These are phyloP conservation scores for Daedalea quercina DNA, from an alignment of 768 basidiomycete species.

Conservation along the genomic window DNA sequence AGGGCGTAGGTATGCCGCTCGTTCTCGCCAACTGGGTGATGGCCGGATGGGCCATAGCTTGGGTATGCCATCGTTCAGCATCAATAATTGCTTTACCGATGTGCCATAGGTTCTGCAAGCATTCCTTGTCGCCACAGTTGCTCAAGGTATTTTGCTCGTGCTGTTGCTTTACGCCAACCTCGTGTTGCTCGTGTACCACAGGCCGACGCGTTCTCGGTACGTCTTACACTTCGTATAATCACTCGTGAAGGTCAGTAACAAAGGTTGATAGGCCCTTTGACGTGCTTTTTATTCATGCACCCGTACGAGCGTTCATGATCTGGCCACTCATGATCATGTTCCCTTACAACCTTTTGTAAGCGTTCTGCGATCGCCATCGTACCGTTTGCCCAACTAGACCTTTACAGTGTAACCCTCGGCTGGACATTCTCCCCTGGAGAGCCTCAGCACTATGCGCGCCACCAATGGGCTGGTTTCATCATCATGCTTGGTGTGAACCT, in stretches of 20 bases:
- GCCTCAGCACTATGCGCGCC: constrained; percentile 47
- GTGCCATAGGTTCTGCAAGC: constrained; percentile 53
- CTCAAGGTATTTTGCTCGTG: constrained; percentile 64
- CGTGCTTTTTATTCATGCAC: constrained; percentile 80
- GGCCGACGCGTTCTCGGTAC: constrained; percentile 37
- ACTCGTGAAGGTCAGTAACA: no score
- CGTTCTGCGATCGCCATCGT: not conserved
- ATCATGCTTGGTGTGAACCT: constrained; percentile 60
- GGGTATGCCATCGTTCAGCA: constrained; percentile 33
- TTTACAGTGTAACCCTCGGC: constrained; percentile 59
- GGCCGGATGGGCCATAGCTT: constrained; percentile 75
- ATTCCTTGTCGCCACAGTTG: constrained; percentile 70
- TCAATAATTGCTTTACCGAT: not conserved
- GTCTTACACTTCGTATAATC: not conserved
- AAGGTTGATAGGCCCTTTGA: constrained; percentile 56
- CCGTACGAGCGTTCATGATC: constrained; percentile 62
- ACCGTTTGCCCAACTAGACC: not conserved
- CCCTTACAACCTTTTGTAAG: constrained; percentile 52
- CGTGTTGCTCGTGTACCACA: constrained; percentile 67
- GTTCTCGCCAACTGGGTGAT: constrained; percentile 76
- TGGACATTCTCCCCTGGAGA: constrained; percentile 50
- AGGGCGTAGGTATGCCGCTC: constrained; percentile 75
- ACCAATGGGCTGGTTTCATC: constrained; percentile 70
- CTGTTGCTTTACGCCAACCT: constrained; percentile 76
- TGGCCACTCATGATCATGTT: constrained; percentile 53